These are phyloP conservation scores for Actinomucor elegans DNA, from an alignment of 371 early-diverging fungal genomes.

Conservation along the genomic window DNA sequence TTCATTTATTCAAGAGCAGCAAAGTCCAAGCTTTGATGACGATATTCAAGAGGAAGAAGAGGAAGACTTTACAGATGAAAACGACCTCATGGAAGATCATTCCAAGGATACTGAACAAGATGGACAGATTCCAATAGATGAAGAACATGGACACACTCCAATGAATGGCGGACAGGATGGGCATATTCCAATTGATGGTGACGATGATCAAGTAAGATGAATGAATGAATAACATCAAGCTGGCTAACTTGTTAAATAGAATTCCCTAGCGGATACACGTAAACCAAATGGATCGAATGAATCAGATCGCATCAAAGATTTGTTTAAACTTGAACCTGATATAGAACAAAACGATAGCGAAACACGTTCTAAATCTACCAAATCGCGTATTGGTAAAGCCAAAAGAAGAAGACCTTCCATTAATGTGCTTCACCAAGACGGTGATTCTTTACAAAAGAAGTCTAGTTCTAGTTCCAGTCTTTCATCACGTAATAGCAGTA, in stretches of 20 bases:
- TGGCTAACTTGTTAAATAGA: not conserved
- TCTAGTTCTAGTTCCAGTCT: not conserved
- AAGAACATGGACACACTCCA: no score
- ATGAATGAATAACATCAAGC: not conserved
- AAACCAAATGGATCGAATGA: not conserved
- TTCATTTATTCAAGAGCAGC: no score
- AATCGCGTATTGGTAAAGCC: not conserved
- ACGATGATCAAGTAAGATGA: not conserved
- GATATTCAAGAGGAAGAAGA: no score
- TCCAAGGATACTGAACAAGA: not conserved
- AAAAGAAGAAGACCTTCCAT: constrained; percentile 4
- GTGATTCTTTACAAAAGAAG: not conserved
- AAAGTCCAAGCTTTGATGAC: no score
- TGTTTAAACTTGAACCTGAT: constrained; percentile 9
- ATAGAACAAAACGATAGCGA: not conserved
- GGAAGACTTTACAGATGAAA: no score
- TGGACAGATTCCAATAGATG: no score
- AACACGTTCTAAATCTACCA: not conserved
- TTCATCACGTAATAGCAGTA: not conserved
- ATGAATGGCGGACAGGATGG: no score
- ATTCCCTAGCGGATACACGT: not conserved
- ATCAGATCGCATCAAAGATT: not conserved
- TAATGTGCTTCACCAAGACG: not conserved
- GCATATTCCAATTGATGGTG: no score
- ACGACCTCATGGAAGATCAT: not conserved